Conservation (phyloP, 2,329 filamentous ascomycete species). For the Cytospora schulzeri region DNA sequence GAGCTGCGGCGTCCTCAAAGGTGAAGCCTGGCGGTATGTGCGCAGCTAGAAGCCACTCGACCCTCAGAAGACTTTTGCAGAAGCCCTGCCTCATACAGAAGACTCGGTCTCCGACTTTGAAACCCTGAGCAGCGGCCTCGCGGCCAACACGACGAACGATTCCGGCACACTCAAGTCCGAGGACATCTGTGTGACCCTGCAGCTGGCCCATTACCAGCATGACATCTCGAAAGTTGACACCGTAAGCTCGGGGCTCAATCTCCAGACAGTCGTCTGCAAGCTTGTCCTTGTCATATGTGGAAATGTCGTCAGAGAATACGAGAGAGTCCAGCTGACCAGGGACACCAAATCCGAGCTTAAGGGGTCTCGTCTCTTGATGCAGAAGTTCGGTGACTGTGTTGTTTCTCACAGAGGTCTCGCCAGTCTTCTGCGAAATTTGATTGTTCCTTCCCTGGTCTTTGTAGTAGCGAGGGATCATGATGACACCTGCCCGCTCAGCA, state of each 20-base stretch:
- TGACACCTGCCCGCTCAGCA: background rate
- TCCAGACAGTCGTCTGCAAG: slow-evolving; percentile 34
- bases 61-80: too few relatives aligned
- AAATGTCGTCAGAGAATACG: background rate
- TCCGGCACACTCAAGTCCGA: slow-evolving; percentile 33
- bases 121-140: slow-evolving; percentile 7
- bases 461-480: background rate
- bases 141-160: slow-evolving; percentile 25
- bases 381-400: background rate
- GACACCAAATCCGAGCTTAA: background rate
- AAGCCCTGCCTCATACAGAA: slow-evolving; percentile 1
- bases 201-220: slow-evolving; percentile 38
- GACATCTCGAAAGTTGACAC: slow-evolving; percentile 44
- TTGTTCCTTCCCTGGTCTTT: background rate
- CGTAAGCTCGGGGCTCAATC: slow-evolving; percentile 36
- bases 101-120: slow-evolving; percentile 27
- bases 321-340: background rate
- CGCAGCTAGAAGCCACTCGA: too few relatives aligned
- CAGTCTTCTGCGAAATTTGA: background rate
- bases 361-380: too few relatives aligned
- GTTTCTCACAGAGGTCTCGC: background rate
- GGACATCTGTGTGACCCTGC: slow-evolving; percentile 17
- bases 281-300: background rate
- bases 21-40: too few relatives aligned
- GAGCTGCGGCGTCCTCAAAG: slow-evolving; percentile 21